Evolutionary conservation across 2,329 filamentous ascomycete species (phyloP), one percentile per base, ranked within the genome.

Genomic region (Fusarium miscanthi): DNA sequence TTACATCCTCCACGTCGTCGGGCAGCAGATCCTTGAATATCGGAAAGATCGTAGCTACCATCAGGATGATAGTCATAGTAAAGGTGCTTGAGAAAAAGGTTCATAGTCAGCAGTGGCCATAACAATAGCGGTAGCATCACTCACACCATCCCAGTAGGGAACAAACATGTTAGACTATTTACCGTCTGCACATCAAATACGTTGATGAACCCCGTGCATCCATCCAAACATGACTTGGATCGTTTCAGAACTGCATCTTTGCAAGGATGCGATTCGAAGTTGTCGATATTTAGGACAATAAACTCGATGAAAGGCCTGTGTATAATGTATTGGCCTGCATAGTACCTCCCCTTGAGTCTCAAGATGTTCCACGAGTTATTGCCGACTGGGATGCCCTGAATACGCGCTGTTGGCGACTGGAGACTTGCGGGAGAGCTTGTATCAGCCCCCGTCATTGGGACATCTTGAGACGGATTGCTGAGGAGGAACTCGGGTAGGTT

Each of bases 291-390:
- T 7, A 80, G 66, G 11, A 80, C 31, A 0, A 75, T 72, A 11
- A 77, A 78, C 12, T 80, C 77, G 12, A 80, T 69, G 13, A 80
- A 78, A 1, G 79, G 79, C 2, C 78, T 63, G 30, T 80, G 76
- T 2, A 80, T 79, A 9, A 80, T 79, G 40, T 80, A 79, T 21
- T 79, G 77, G 0, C 77, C 79, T 0, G 79, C 78, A 12, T 73
- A 79, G 25, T 79, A 80, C 8, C 79, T 61, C 1, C 79, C 78
- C 31, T 77, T 72, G 1, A 80, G 69, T 23, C 79, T 56, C 0
- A 79, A 30, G 0, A 80, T 76, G 12, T 80, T 80, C 79, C 78
- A 80, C 0, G 76, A 70, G n/a, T 79, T 74, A n/a, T 80, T 80
- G 0, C 73, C 71, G 1, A 72, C 49, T 0, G 54, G 60, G 0